Evolutionary conservation across 176 grass and related monocot species (phyloP), one percentile per base, ranked within the genome.

Genomic region (Elaeis guineensis): DNA sequence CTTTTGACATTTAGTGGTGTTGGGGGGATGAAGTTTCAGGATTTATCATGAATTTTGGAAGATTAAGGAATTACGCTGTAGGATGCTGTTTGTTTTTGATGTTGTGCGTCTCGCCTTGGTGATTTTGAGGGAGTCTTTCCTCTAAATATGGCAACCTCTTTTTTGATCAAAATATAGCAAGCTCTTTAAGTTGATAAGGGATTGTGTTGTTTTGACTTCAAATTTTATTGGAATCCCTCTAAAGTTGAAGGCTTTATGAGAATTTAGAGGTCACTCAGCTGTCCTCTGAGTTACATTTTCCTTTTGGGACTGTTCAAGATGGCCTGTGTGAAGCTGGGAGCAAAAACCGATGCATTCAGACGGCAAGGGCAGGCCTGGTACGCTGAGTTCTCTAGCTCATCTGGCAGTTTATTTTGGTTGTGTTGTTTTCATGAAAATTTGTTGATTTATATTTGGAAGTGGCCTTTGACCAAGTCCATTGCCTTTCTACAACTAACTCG

Each of bases 291-390:
- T 35, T 35, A 9, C 6, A 35, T 35, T 2, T 35, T 35, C 32
- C 24, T 51, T 11, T 76, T 2, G 19, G 63, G 25, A 22, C 52
- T 61, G 72, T 67, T 17, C 6, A 21, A 75, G 4, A 89, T 89
- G 85, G 79, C 82, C 53, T 80, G 62, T 65, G 44, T 83, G 66
- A 86, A 95, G 67, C 70, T 95, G 62, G 85, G 85, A 73, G 82
- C 90, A 26, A 89, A 78, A 52, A 50, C 76, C 52, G 79, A 85
- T 83, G 80, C 69, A 53, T 86, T 95, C 66, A 82, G 55, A 78
- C 84, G 76, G 60, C 73, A 83, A 85, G 85, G 85, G 20, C 73
- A 85, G 4, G 59, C 80, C 59, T 86, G 85, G 85, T 95, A 95
- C 17, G 74, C 54, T 61, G 4, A 35, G 8, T 66, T 76, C 65